A percentile compares a stretch with the other conserved stretches of the same genome.
Evolutionary conservation across 352 stramenopile genomes (phyloP).

Genomic region (Phytopythium aichiense): DNA sequence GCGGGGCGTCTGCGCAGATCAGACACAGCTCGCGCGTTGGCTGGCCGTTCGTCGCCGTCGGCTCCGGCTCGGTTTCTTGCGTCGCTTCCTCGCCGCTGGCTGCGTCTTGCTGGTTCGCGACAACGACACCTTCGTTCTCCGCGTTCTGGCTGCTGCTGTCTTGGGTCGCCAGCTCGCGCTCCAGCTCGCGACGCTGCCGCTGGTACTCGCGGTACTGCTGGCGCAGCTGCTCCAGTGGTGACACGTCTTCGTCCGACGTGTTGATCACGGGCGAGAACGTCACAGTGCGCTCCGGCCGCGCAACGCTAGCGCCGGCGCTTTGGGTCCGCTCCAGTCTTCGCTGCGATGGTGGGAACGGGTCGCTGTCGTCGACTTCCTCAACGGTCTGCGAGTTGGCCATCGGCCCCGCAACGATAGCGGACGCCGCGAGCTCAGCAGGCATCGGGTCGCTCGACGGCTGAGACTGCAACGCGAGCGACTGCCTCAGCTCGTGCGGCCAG

Average conservation of each 20-base stretch:
- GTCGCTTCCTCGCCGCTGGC: background rate
- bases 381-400: background rate
- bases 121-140: too few relatives aligned
- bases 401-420: background rate
- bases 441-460: conserved; percentile 7
- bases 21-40: conserved; percentile 26
- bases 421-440: background rate
- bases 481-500: conserved; percentile 29
- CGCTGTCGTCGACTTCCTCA: background rate
- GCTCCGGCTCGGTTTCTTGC: background rate
- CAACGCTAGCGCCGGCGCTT: background rate
- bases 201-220: conserved; percentile 7
- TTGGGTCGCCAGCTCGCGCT: background rate
- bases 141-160: background rate
- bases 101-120: background rate
- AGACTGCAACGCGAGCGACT: conserved; percentile 10
- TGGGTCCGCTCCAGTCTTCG: background rate
- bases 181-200: background rate
- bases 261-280: background rate
- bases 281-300: background rate
- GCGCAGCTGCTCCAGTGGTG: conserved; percentile 4
- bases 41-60: background rate
- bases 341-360: conserved; percentile 6
- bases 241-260: conserved; percentile 6
- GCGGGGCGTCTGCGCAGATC: conserved; percentile 38